Conservation (phyloP, 2,329 filamentous ascomycete species). For the Scolecobasidium constrictum region DNA sequence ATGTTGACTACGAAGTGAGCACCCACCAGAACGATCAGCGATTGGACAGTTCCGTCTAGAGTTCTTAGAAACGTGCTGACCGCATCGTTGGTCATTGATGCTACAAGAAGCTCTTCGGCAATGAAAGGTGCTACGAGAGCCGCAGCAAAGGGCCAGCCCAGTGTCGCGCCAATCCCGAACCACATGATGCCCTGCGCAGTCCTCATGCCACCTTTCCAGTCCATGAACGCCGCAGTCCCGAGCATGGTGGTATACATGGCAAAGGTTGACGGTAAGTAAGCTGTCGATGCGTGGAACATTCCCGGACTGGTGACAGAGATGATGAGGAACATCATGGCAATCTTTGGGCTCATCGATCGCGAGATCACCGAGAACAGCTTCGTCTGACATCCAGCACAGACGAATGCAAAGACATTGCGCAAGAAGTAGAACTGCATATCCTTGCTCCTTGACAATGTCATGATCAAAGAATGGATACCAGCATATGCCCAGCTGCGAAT, state of each 20-base stretch:
- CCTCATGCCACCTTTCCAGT: conserved; percentile 66
- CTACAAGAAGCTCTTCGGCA: conserved; percentile 58
- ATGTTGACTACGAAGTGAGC: neutral
- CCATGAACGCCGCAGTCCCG: conserved; percentile 80
- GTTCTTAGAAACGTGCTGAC: conserved; percentile 51
- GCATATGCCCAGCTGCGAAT: conserved; percentile 95
- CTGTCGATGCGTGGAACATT: conserved; percentile 82
- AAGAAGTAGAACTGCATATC: conserved; percentile 73
- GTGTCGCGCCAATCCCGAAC: conserved; percentile 73
- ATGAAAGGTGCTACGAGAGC: conserved; percentile 74
- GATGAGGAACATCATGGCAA: conserved; percentile 76
- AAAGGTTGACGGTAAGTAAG: conserved; percentile 88
- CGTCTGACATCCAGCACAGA: conserved; percentile 74
- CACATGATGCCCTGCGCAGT: conserved; percentile 79
- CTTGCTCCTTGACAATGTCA: conserved; percentile 35
- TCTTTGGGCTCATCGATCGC: conserved; percentile 64
- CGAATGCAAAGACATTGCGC: conserved; percentile 60
- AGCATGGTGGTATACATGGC: conserved; percentile 91
- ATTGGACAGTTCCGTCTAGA: conserved; percentile 55
- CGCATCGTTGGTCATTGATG: conserved; percentile 42
- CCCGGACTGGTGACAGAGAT: conserved; percentile 71
- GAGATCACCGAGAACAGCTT: conserved; percentile 70
- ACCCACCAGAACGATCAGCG: conserved; percentile 58
- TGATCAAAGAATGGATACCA: conserved; percentile 60
- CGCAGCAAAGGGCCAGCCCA: conserved; percentile 92